Conservation (phyloP, 441 rosid genomes). For the Biscutella auriculata region DNA sequence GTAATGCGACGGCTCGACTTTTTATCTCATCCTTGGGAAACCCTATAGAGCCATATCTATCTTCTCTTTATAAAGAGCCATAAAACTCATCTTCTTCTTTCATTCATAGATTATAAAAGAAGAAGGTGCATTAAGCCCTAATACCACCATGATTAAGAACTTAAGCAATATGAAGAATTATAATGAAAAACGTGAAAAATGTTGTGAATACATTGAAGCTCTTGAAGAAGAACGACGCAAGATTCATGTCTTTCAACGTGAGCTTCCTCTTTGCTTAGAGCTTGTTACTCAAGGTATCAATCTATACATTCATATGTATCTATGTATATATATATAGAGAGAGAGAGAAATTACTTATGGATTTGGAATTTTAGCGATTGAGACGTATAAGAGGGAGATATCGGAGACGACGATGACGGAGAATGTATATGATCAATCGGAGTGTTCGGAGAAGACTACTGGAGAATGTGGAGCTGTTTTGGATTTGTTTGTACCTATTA, state of each 20-base stretch:
- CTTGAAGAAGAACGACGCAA: conserved; percentile 74
- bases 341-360: too few relatives aligned
- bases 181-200: conserved; percentile 36
- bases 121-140: neutral
- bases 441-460: conserved; percentile 75
- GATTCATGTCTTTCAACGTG: conserved; percentile 78
- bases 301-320: too few relatives aligned
- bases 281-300: conserved; percentile 93
- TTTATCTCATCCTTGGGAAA: conserved; percentile 21
- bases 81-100: neutral
- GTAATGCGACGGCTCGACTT: conserved; percentile 89
- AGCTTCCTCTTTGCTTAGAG: conserved; percentile 84
- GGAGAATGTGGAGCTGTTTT: conserved; percentile 50
- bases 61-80: conserved; percentile 20
- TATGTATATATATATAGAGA: too few relatives aligned
- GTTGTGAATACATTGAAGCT: conserved; percentile 51
- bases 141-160: conserved; percentile 13
- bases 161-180: conserved; percentile 31
- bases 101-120: too few relatives aligned
- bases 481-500: conserved; percentile 67
- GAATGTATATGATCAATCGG: too few relatives aligned
- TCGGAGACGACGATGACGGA: too few relatives aligned
- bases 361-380: too few relatives aligned
- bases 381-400: conserved; percentile 56
- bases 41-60: conserved; percentile 17